Evolutionary conservation across 331 rosid species (phyloP).

Genomic region (Phaseolus coccineus): DNA sequence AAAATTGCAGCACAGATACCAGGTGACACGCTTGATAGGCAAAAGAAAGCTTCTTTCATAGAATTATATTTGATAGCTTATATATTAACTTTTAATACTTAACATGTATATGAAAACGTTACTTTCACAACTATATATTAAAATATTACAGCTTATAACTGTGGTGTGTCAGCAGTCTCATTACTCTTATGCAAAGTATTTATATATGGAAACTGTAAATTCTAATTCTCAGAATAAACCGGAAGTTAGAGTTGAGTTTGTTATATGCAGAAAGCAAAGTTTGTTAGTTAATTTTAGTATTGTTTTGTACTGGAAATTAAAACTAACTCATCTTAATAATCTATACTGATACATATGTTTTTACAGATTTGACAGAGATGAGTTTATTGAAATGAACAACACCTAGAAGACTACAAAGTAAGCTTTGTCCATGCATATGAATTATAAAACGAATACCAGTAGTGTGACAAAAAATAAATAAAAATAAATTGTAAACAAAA

Average conservation of each 20-base stretch:
- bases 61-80: neutral
- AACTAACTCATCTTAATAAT: neutral
- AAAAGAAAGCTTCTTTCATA: neutral
- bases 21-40: constrained; percentile 35
- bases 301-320: neutral
- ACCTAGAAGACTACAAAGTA: too few species aligned
- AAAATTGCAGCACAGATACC: constrained; percentile 45
- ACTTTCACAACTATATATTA: neutral
- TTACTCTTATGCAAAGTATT: neutral
- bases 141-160: too few species aligned
- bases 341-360: too few species aligned
- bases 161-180: too few species aligned
- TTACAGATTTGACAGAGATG: too few species aligned
- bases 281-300: neutral
- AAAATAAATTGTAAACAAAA: too few species aligned
- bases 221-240: neutral
- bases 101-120: too few species aligned
- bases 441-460: too few species aligned
- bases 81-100: too few species aligned
- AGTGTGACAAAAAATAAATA: too few species aligned
- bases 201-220: neutral
- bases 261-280: neutral
- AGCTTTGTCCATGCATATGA: too few species aligned
- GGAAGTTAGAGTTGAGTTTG: neutral
- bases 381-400: too few species aligned